Evolutionary conservation across 371 early-diverging fungal genomes (phyloP), one percentile per base, ranked within the genome.

Genomic region (Mucor sp.): DNA sequence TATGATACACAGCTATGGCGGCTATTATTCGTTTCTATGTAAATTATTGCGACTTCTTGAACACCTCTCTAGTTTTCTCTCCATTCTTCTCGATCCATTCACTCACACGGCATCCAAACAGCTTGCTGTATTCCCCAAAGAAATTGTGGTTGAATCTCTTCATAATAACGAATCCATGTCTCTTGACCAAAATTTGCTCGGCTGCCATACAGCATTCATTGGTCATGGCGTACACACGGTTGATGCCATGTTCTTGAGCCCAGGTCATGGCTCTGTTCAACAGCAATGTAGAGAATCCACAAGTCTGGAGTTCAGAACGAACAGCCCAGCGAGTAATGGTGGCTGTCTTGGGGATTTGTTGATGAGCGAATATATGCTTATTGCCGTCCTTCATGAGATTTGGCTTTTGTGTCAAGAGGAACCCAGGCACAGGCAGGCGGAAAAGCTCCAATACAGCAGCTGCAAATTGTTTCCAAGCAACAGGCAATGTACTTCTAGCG

Each of bases 111-210:
- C 74, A 69, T 1, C 56, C 71, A 55, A 62, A 59, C n/a, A 67
- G 17, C 14, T 71, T 63, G 11, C 56, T 47, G 32, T 77, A 71
- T 25, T 74, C 64, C 32, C 83, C 83, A 57, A 82, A 72, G 48
- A 65, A 69, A 7, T 79, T 72, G 3, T 53, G 63, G 3, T 65
- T 66, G 17, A 71, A 60, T 47, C 64, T 74, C 8, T 69, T 62
- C 53, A 78, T 66, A 32, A 65, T 50, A 32, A 69, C 71, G 63
- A 84, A 84, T 11, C 78, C 80, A 60, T 84, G 81, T 7, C 80
- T 69, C 39, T 60, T 67, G 12, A 65, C 58, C 32, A 84, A 61
- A 11, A 84, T 65, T 19, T 79, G 76, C 47, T 76, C 77, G 1
- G 84, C 80, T 14, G 69, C 70, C 70, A 74, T 73, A 33, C 71